Base-by-base conservation (phyloP, 176 grass and related monocot species). In the Aegilops tauschii region DNA sequence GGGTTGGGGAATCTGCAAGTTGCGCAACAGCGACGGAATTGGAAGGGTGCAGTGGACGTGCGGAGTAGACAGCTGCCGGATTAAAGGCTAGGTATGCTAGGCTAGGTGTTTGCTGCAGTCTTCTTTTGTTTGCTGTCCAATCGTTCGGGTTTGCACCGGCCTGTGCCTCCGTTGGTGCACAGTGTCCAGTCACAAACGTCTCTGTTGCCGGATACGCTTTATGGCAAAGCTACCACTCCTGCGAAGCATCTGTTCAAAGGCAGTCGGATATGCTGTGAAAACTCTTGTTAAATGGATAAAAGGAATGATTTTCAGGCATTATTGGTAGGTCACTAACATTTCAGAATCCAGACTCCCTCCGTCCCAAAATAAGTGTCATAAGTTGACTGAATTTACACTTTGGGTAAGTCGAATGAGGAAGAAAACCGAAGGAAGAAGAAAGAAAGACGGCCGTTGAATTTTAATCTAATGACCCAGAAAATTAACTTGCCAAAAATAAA, bases 111-210 rank as follows among this genome's bases (percentile, higher is more conserved):
- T 73, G 89, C 84, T 16, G 52, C 84, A 87, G 75, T 62, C 20
- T 21, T 65, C 18, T 74, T 59, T 83, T 39, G 58, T 73, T 83
- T 83, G 78, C 65, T 73, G 84, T 83, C 84, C 89, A 87, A 87
- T 83, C 65, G 78, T 67, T 65, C 35, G 5, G 10, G 71, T 45
- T 49, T 9, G 36, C 73, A 9, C 39, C 64, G n/a, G 28, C 72
- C 77, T 17, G 40, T n/a, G 8, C 12, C 52, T 80, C 62, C 52
- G 54, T 69, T 65, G 73, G 42, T 35, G 84, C 3, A n/a, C 84
- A 59, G 35, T 61, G 25, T 0, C 27, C 84, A 59, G 25, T 76
- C 76, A 75, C 16, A 50, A 1, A 75, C 72, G 76, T 84, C 85
- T 62, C 68, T 84, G 58, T 87, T 80, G 68, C 27, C 28, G 56